phyloP scores from a whole-genome alignment of 129 eudicot species.

The Oenanthe sinensis region DNA sequence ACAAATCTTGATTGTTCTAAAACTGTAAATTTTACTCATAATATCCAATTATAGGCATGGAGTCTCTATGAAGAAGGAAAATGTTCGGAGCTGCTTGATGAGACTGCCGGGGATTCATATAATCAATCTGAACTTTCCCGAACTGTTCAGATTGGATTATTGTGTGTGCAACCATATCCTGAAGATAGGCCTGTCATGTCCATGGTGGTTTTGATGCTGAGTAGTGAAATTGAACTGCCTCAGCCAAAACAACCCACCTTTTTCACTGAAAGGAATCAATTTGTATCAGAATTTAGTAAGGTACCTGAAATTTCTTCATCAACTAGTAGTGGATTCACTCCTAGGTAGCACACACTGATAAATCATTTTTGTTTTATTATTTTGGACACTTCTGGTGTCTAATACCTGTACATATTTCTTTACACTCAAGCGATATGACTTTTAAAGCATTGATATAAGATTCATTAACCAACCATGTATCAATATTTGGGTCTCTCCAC shows the following conservation, averaged over 20 bases:
- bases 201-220: constrained; percentile 1
- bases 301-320: background rate
- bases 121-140: background rate
- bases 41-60: background rate
- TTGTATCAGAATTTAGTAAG: background rate
- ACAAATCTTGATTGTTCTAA: background rate
- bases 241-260: constrained; percentile 3
- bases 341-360: background rate
- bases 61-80: background rate
- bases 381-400: background rate
- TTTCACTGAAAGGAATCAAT: background rate
- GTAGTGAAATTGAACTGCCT: background rate
- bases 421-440: background rate
- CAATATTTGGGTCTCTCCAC: too few species aligned
- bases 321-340: background rate
- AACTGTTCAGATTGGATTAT: background rate
- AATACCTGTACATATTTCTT: background rate
- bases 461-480: too few species aligned
- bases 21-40: background rate
- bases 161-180: constrained; percentile 8
- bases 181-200: constrained; percentile 4
- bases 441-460: background rate
- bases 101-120: background rate
- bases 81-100: background rate
- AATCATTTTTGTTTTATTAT: background rate